Conservation (phyloP, 139 green algal genomes). For the Tetraselmis chui region DNA sequence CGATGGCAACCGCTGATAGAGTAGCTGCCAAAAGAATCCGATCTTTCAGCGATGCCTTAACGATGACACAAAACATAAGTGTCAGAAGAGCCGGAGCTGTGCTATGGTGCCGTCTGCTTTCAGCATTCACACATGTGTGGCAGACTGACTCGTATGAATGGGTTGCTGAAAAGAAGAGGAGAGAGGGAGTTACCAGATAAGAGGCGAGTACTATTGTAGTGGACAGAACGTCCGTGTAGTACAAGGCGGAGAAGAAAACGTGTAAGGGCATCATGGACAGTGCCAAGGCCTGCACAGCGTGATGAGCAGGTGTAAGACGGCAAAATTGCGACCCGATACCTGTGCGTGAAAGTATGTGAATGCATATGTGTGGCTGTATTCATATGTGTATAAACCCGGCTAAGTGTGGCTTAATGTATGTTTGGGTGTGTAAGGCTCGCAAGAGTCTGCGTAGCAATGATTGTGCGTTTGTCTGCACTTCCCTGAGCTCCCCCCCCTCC, state of each 20-base stretch:
- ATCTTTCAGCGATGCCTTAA: conserved; percentile 9
- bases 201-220: conserved; percentile 51
- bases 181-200: conserved; percentile 21
- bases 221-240: conserved; percentile 86
- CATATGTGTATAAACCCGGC: no score
- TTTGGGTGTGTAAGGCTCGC: no score
- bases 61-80: no score
- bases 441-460: no score
- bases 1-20: conserved; percentile 42
- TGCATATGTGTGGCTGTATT: no score
- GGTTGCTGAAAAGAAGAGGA: neutral
- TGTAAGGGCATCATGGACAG: conserved; percentile 63
- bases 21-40: conserved; percentile 16
- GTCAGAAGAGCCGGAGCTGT: neutral
- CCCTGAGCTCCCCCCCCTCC: no score
- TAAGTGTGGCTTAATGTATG: no score
- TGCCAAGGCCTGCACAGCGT: neutral
- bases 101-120: no score
- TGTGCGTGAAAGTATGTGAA: no score
- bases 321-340: no score
- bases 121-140: neutral
- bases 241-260: conserved; percentile 86
- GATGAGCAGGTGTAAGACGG: no score
- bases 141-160: neutral
- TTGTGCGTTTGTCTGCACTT: no score